Evolutionary conservation across 176 grass and related monocot species (phyloP).

Genomic region (Tillandsia leiboldiana): DNA sequence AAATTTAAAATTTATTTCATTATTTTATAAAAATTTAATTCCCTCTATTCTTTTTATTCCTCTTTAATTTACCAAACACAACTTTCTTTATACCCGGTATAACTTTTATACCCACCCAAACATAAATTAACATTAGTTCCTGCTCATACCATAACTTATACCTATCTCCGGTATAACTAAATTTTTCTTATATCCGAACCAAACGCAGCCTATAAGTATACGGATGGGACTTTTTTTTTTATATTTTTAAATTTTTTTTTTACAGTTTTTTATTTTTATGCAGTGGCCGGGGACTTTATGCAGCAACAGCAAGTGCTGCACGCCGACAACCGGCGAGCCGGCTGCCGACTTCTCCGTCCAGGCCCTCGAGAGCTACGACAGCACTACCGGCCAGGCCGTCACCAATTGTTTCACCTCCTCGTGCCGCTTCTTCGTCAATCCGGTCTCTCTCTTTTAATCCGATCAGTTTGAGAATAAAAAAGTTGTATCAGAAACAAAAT

Average conservation of each 20-base stretch:
- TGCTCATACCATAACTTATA: too few species aligned
- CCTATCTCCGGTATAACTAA: too few species aligned
- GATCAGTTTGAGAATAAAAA: not conserved
- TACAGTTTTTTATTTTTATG: not conserved
- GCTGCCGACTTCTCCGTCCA: constrained; percentile 16
- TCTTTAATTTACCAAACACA: too few species aligned
- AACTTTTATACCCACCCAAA: too few species aligned
- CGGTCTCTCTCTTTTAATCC: not conserved
- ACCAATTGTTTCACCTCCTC: constrained; percentile 6
- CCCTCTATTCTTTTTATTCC: too few species aligned
- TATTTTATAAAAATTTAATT: too few species aligned
- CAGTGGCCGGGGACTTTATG: constrained; percentile 29
- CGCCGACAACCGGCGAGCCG: constrained; percentile 1
- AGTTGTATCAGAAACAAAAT: too few species aligned
- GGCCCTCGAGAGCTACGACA: constrained; percentile 22
- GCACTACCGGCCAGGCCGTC: constrained; percentile 1
- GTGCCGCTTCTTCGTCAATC: constrained; percentile 20
- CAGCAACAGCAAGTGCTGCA: not conserved
- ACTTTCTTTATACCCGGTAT: too few species aligned
- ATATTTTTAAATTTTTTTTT: not conserved
- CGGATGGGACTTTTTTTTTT: not conserved
- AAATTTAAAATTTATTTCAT: too few species aligned
- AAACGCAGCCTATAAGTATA: too few species aligned
- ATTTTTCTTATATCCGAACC: too few species aligned
- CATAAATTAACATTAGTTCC: too few species aligned